Evolutionary conservation across 257 asterid species (phyloP).

Genomic region (Nicotiana attenuata): DNA sequence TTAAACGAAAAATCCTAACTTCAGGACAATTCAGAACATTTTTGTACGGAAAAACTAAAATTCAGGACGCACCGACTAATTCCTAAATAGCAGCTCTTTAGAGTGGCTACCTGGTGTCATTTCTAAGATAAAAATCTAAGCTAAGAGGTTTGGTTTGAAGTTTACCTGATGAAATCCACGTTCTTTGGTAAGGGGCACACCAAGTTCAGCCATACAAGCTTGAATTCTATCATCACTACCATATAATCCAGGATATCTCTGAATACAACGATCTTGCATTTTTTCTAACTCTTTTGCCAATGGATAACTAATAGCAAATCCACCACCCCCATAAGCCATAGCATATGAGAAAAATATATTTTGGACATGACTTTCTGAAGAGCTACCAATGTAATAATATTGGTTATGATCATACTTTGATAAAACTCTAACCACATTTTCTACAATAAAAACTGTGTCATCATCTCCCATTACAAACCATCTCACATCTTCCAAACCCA

Average conservation of each 20-base stretch:
- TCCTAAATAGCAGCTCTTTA: too few relatives aligned
- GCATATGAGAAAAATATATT: conserved; percentile 54
- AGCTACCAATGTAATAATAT: conserved; percentile 59
- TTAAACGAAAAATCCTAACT: too few relatives aligned
- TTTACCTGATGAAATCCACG: conserved; percentile 74
- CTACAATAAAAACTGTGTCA: conserved; percentile 57
- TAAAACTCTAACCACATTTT: conserved; percentile 48
- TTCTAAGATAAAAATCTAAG: not conserved
- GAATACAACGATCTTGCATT: conserved; percentile 61
- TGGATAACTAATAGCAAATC: conserved; percentile 66
- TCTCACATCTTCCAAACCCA: conserved; percentile 47
- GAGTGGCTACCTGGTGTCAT: too few relatives aligned
- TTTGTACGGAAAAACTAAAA: too few relatives aligned
- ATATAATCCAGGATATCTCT: conserved; percentile 61
- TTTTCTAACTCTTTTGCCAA: conserved; percentile 56
- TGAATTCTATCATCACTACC: conserved; percentile 71
- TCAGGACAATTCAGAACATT: too few relatives aligned
- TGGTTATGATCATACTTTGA: conserved; percentile 56
- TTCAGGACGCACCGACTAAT: too few relatives aligned
- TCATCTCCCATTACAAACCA: conserved; percentile 82
- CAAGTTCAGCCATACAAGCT: conserved; percentile 82
- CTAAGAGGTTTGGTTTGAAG: not conserved
- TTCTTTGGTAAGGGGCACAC: conserved; percentile 70
- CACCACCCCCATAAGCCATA: conserved; percentile 83
- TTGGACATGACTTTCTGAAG: conserved; percentile 66